phyloP scores from a whole-genome alignment of 306 rosid genomes.

The Cucumis hystrix region DNA sequence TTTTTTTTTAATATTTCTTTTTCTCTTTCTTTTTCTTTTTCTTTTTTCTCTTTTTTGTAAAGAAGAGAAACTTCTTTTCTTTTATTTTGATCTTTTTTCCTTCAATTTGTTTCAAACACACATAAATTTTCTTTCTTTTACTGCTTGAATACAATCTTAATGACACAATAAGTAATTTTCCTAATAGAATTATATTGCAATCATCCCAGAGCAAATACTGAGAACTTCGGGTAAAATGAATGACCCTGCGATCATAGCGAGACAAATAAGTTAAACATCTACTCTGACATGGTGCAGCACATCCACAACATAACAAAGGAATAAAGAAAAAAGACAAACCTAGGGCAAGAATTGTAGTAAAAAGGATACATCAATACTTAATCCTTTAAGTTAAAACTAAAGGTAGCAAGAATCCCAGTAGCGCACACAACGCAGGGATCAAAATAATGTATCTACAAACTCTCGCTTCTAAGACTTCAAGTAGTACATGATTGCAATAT shows the following conservation, averaged over 20 bases:
- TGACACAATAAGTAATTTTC: slow-evolving; percentile 27
- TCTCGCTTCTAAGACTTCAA: neutral
- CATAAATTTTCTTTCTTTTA: neutral
- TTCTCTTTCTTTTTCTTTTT: slow-evolving; percentile 3
- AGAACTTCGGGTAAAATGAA: slow-evolving; percentile 49
- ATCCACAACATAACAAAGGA: slow-evolving; percentile 11
- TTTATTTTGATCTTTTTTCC: slow-evolving; percentile 1
- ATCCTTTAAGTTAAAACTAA: neutral
- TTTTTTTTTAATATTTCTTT: slow-evolving; percentile 1
- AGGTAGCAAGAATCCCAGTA: neutral
- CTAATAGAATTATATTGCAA: slow-evolving; percentile 38
- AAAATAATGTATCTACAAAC: neutral
- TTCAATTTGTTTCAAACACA: slow-evolving; percentile 1
- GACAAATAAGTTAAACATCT: slow-evolving; percentile 54
- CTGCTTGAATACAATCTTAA: slow-evolving; percentile 20
- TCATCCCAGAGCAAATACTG: slow-evolving; percentile 48
- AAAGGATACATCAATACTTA: neutral
- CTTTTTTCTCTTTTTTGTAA: neutral
- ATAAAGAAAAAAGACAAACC: neutral
- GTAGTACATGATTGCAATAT: neutral
- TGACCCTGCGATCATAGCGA: slow-evolving; percentile 89
- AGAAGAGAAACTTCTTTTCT: slow-evolving; percentile 5
- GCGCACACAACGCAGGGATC: neutral
- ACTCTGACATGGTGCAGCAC: slow-evolving; percentile 21
- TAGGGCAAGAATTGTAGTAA: neutral